Base-by-base conservation (phyloP, 306 rosid species). In the Castanea mollissima region DNA sequence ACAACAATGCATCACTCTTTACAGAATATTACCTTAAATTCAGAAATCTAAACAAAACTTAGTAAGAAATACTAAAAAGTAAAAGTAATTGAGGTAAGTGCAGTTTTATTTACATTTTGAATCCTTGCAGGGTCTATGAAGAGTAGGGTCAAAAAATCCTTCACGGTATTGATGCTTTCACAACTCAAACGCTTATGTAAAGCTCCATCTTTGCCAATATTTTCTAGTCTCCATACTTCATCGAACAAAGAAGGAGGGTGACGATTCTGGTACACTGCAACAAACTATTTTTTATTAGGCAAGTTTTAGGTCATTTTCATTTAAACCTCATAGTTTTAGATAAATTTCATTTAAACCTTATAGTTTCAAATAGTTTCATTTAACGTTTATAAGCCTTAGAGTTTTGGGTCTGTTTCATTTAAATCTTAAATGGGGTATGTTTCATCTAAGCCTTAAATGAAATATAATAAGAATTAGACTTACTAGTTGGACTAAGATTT, bases 191-290 rank as follows among this genome's bases (percentile, higher is more conserved):
- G 96, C 86, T 88, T 91, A 80, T 95, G 99, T 80, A 93, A 95
- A 77, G 98, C 97, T 83, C 99, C 99, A 27, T 95, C 99, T 83
- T 95, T 95, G 55, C 99, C 97, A 70, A 93, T 95, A 89, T 93
- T 93, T 79, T 91, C 98, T 78, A 95, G 73, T 88, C 97, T 88
- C 99, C 99, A 95, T 80, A 95, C 97, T 83, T 95, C 99, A 85
- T 95, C 98, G 20, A 67, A 80, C 85, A 95, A 85, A 83, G 74
- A 80, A 35, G 98, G 99, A 82, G 98, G 99, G 82, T 95, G 98
- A 85, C 93, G 99, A 80, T 95, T 95, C 92, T 90, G 90, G 86
- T 95, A 91, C 90, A 91, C 98, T 65, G 35, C 21, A 34, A 31
- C 16, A 1, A 38, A 38, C 46, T 0, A 38, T 38, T 7, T 38